A percentile compares a stretch with the other conserved stretches of the same genome.
Conservation (phyloP, 2,329 filamentous ascomycete genomes). For the Clathrospora elynae region DNA sequence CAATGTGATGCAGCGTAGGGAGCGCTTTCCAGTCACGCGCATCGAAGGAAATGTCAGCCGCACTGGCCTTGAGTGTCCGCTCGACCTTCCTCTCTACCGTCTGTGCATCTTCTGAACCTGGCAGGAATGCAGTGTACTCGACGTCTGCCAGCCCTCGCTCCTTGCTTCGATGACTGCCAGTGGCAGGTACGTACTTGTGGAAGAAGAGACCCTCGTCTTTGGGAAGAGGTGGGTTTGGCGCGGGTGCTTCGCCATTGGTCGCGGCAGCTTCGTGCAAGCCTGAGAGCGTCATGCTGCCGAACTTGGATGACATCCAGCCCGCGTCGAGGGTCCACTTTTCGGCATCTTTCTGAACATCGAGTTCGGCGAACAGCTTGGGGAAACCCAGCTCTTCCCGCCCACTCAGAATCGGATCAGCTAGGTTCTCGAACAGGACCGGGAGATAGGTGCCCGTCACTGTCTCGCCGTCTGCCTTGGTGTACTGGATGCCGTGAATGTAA, state of each 20-base stretch:
- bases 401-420: slow-evolving; percentile 64
- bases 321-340: slow-evolving; percentile 50
- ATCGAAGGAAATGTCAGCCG: slow-evolving; percentile 56
- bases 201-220: slow-evolving; percentile 58
- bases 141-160: slow-evolving; percentile 58
- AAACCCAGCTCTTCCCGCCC: slow-evolving; percentile 67
- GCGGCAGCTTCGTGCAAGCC: slow-evolving; percentile 23
- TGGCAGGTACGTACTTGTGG: slow-evolving; percentile 63
- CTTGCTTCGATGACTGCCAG: slow-evolving; percentile 49
- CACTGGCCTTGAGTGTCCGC: slow-evolving; percentile 46
- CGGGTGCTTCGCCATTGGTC: slow-evolving; percentile 8
- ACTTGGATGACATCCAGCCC: slow-evolving; percentile 46
- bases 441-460: slow-evolving; percentile 60
- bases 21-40: slow-evolving; percentile 59
- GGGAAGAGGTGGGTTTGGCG: slow-evolving; percentile 3
- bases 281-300: slow-evolving; percentile 39
- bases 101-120: slow-evolving; percentile 41
- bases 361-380: slow-evolving; percentile 62
- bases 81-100: slow-evolving; percentile 41
- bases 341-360: slow-evolving; percentile 52
- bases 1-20: slow-evolving; percentile 66
- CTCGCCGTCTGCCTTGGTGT: slow-evolving; percentile 56
- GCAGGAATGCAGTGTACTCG: slow-evolving; percentile 58
- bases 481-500: slow-evolving; percentile 67
- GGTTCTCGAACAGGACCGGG: slow-evolving; percentile 62